These are phyloP conservation scores for Zoysia japonica DNA, from an alignment of 176 grass and related monocot species.

Conservation along the genomic window DNA sequence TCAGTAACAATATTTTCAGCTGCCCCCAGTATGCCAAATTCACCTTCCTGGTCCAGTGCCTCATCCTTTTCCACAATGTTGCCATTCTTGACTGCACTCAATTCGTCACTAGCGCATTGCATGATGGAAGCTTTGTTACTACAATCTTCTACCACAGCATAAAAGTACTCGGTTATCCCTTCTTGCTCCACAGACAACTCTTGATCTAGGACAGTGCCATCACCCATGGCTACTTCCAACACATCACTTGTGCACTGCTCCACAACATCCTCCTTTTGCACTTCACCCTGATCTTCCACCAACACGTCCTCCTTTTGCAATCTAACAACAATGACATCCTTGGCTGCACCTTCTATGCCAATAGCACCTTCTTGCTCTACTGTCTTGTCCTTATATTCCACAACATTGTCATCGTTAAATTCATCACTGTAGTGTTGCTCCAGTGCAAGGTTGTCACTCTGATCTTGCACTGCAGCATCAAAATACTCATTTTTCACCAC, in stretches of 20 bases:
- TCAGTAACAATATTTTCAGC: not conserved
- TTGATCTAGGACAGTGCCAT: not conserved
- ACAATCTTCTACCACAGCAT: conserved; percentile 8
- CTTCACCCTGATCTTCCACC: not conserved
- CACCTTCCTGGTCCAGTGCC: not conserved
- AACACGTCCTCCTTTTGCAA: conserved; percentile 2
- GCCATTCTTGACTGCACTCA: not conserved
- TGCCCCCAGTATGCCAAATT: not conserved
- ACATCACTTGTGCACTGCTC: not conserved
- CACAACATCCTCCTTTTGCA: not conserved
- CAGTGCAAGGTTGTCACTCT: not conserved
- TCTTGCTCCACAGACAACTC: conserved; percentile 6
- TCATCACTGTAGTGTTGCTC: conserved; percentile 16
- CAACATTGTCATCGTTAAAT: not conserved
- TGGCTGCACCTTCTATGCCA: not conserved
- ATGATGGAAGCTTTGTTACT: not conserved
- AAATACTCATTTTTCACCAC: not conserved
- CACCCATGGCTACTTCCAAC: not conserved
- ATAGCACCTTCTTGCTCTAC: not conserved
- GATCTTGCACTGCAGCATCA: not conserved
- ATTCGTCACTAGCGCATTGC: conserved; percentile 1
- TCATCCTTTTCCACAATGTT: not conserved
- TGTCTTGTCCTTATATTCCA: conserved; percentile 1
- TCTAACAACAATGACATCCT: not conserved
- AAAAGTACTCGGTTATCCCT: not conserved